These are phyloP conservation scores for Nicotiana sylvestris DNA, from an alignment of 257 asterid genomes.

Conservation along the genomic window DNA sequence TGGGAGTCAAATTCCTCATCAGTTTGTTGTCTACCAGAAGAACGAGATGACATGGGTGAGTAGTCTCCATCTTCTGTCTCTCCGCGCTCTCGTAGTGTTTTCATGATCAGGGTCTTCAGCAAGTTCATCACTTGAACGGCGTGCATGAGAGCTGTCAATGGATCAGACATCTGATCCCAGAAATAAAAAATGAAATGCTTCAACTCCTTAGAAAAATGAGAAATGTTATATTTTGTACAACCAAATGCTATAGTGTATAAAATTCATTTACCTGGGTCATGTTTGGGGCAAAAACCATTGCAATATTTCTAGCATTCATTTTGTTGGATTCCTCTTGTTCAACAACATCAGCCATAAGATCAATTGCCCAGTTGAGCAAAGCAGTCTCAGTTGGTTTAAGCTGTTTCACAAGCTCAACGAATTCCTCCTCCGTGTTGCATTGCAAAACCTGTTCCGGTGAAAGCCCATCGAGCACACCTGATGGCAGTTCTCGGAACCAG, in stretches of 20 bases:
- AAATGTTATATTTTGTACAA: background rate
- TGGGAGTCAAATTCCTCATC: conserved; percentile 64
- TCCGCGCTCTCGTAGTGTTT: conserved; percentile 67
- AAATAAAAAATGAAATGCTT: background rate
- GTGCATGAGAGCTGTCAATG: conserved; percentile 94
- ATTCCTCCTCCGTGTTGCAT: conserved; percentile 77
- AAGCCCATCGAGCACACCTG: conserved; percentile 85
- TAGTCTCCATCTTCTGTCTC: conserved; percentile 48
- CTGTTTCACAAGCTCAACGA: conserved; percentile 63
- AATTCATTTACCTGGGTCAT: conserved; percentile 71
- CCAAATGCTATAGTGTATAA: background rate
- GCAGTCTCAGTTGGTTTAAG: conserved; percentile 74
- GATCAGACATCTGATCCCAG: conserved; percentile 83
- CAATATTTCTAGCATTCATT: conserved; percentile 92
- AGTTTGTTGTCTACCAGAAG: conserved; percentile 44
- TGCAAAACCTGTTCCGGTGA: conserved; percentile 77
- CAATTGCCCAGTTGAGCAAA: conserved; percentile 83
- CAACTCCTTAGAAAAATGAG: background rate
- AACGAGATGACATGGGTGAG: conserved; percentile 61
- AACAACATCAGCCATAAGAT: conserved; percentile 97
- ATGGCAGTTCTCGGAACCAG: conserved; percentile 93
- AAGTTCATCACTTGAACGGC: conserved; percentile 99
- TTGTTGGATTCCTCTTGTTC: conserved; percentile 88
- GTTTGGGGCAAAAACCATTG: conserved; percentile 96
- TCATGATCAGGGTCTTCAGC: conserved; percentile 74